A percentile compares a stretch with the other conserved stretches of the same genome.
These are phyloP conservation scores for Cyberlindnera maritima DNA, from an alignment of 805 yeast species.

Conservation along the genomic window DNA sequence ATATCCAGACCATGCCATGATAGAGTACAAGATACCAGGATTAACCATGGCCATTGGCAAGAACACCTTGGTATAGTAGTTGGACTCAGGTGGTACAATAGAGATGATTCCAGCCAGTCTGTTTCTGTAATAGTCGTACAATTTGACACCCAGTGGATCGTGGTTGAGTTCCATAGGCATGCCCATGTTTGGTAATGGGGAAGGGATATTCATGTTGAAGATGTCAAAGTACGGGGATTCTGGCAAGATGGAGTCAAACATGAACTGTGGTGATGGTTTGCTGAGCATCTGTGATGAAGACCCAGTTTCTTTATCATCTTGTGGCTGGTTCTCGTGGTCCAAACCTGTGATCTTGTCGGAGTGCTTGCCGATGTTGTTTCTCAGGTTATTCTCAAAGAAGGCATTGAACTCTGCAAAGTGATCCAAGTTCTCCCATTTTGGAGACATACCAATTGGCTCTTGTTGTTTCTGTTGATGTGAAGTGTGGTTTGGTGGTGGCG, in stretches of 20 bases:
- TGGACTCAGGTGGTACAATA: conserved; percentile 45
- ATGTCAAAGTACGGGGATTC: conserved; percentile 15
- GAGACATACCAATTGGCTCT: background rate
- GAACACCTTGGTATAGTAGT: conserved; percentile 50
- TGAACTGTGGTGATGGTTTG: conserved; percentile 2
- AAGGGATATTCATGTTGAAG: conserved; percentile 16
- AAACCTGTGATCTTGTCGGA: conserved; percentile 19
- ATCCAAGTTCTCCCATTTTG: conserved; percentile 17
- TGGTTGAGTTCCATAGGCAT: conserved; percentile 28
- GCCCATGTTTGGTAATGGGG: conserved; percentile 12
- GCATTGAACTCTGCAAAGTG: conserved; percentile 21
- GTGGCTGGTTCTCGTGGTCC: conserved; percentile 2
- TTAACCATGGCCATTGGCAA: conserved; percentile 51
- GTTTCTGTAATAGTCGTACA: conserved; percentile 50
- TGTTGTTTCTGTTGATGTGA: background rate
- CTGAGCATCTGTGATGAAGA: background rate
- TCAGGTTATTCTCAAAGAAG: conserved; percentile 27
- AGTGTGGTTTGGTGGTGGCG: conserved; percentile 4
- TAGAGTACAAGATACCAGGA: conserved; percentile 45
- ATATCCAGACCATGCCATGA: conserved; percentile 57
- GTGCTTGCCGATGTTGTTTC: conserved; percentile 17
- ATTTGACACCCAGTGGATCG: conserved; percentile 41
- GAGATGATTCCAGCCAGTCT: conserved; percentile 46
- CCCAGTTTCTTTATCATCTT: background rate
- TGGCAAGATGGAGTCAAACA: conserved; percentile 8